Base-by-base conservation (phyloP, 1,139 yeast genomes). In the Blastobotrys buckinghamii region DNA sequence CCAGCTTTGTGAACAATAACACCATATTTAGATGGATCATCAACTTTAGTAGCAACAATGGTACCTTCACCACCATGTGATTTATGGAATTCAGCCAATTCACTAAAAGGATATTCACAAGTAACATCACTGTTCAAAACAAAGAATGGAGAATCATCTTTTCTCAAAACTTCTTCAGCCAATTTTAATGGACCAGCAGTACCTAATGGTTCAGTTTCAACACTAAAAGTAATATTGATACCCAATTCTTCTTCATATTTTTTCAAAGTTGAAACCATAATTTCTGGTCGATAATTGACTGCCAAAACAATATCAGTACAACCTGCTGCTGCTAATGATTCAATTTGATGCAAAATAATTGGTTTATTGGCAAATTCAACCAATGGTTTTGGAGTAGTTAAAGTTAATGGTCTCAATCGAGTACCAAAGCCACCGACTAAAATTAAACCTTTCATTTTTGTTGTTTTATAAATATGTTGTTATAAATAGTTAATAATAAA, bases 401-500 rank as follows among this genome's bases (percentile, higher is more conserved):
- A 78, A 54, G 99, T 94, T 44, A 92, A 79, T 56, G 99, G 99
- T 81, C 99, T 90, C 77, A 92, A 85, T 77, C 99, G 94, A 67
- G 99, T 92, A 78, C 99, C 99, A 77, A 89, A 92, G 71, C 98
- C 98, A 68, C 98, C 98, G 64, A 92, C 98, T 70, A 92, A 85
- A 78, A 92, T 92, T 72, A 92, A 82, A 68, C 97, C 98, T 78
- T 92, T 92, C 98, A 92, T 92, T n/a, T n/a, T n/a, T n/a, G n/a
- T n/a, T 64, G 39, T 57, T 44, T 46, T 20, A 39, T 27, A 33
- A 34, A 19, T 19, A 19, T 32, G 35, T 32, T 32, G 16, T 32
- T 44, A 26, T 22, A 20, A 39, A 35, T 32, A 39, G 22, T 36
- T 39, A 39, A 22, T 22, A 22, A 5, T 15, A 15, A 15, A 17